A percentile compares a stretch with the other conserved stretches of the same genome.
Evolutionary conservation across 2,329 filamentous ascomycete genomes (phyloP).

Genomic region (Dactylellina parvicollis): DNA sequence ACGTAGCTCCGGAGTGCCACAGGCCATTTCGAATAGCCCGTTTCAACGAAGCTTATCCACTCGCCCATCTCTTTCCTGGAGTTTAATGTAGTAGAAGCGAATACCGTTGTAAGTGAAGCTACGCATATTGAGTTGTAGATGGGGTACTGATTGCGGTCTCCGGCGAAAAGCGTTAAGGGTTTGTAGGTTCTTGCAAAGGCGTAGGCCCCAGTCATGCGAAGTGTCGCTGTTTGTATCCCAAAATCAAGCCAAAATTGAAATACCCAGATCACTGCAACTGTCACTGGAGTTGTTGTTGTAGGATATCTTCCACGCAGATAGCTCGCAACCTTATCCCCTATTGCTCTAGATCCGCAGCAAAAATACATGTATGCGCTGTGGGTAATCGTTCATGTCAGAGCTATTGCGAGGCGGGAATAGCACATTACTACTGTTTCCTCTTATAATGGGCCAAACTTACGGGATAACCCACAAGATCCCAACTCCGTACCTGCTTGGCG

Average conservation of each 20-base stretch:
- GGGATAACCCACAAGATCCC: conserved; percentile 25
- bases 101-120: conserved; percentile 6
- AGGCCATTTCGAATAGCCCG: conserved; percentile 10
- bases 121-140: conserved; percentile 24
- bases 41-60: conserved; percentile 13
- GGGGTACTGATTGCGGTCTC: conserved; percentile 18
- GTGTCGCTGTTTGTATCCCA: conserved; percentile 21
- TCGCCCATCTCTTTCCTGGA: neutral
- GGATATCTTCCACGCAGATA: neutral
- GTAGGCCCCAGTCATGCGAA: conserved; percentile 22
- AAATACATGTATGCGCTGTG: conserved; percentile 31
- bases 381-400: conserved; percentile 2
- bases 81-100: neutral
- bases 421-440: neutral
- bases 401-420: neutral
- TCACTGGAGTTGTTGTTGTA: neutral
- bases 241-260: conserved; percentile 26
- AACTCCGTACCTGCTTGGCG: conserved; percentile 15
- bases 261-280: neutral
- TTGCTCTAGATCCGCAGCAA: conserved; percentile 22
- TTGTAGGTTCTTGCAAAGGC: conserved; percentile 28
- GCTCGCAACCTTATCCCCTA: neutral
- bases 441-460: neutral
- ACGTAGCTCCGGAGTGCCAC: neutral
- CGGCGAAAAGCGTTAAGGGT: conserved; percentile 19